Conservation (phyloP, 2,329 filamentous ascomycete genomes). For the Exserohilum rostratum region DNA sequence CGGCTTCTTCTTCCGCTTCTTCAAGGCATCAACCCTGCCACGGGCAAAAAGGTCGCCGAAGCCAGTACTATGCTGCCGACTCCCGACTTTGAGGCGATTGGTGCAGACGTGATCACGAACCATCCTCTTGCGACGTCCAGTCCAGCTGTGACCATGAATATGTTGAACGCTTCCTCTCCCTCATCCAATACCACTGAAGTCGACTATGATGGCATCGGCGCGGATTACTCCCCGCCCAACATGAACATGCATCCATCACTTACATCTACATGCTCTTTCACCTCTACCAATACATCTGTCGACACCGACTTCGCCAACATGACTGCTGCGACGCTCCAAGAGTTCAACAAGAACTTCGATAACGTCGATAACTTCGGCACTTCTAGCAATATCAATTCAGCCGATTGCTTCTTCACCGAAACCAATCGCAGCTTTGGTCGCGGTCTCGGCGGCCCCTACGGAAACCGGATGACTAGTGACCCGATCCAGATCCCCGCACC, state of each 20-base stretch:
- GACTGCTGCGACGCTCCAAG: not conserved
- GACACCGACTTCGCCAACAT: not conserved
- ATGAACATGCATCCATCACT: not conserved
- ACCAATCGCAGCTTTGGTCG: not conserved
- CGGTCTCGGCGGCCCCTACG: not conserved
- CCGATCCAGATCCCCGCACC: not conserved
- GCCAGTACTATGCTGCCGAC: not conserved
- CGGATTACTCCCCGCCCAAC: not conserved
- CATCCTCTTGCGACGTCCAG: not conserved
- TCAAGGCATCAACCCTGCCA: conserved; percentile 24
- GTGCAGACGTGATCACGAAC: not conserved
- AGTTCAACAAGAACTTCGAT: not conserved
- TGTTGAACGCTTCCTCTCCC: no score
- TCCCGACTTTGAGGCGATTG: conserved; percentile 4
- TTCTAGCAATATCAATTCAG: no score
- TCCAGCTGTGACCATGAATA: not conserved
- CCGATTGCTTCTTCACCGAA: not conserved
- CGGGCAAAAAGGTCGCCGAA: not conserved
- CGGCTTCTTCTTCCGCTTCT: conserved; percentile 27
- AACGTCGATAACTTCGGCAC: not conserved
- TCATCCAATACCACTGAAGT: not conserved
- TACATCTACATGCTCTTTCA: not conserved
- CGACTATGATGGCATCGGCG: not conserved
- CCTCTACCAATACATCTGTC: not conserved
- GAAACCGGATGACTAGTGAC: not conserved